Conservation (phyloP, 176 grass and related monocot species). For the Aegilops umbellulata region DNA sequence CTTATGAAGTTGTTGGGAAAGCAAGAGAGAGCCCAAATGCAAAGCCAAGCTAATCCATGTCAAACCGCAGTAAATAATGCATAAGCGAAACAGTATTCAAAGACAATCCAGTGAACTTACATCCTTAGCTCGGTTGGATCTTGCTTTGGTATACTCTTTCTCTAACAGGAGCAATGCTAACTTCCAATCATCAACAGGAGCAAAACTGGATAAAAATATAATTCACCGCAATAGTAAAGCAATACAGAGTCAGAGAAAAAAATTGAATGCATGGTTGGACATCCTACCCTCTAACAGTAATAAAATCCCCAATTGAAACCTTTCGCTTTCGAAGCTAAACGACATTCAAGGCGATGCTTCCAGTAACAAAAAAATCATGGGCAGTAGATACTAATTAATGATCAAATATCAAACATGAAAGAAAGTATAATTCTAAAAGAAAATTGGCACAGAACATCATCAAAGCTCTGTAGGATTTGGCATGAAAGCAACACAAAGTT, state of each 20-base stretch:
- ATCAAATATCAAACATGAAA: no score
- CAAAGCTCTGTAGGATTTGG: background rate
- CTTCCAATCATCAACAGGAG: slow-evolving; percentile 67
- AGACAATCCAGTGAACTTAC: slow-evolving; percentile 29
- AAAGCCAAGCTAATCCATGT: slow-evolving; percentile 26
- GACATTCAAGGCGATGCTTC: slow-evolving; percentile 76
- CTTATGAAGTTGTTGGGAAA: slow-evolving; percentile 77
- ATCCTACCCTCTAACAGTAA: slow-evolving; percentile 67
- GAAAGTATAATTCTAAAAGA: background rate
- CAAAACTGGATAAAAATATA: slow-evolving; percentile 52
- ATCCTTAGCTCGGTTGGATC: slow-evolving; percentile 54
- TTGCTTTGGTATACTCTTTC: slow-evolving; percentile 73
- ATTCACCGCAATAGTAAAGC: background rate
- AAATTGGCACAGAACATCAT: background rate
- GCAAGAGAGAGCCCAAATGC: slow-evolving; percentile 84
- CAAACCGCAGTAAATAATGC: slow-evolving; percentile 7
- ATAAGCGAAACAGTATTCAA: background rate
- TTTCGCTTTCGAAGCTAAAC: slow-evolving; percentile 80
- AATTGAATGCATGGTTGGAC: slow-evolving; percentile 3
- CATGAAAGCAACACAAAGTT: background rate
- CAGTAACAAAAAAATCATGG: slow-evolving; percentile 59
- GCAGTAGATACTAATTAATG: slow-evolving; percentile 46
- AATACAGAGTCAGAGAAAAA: slow-evolving; percentile 1
- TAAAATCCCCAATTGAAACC: slow-evolving; percentile 81
- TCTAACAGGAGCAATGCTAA: slow-evolving; percentile 63